Evolutionary conservation across 2,329 filamentous ascomycete species (phyloP), one percentile per base, ranked within the genome.

Genomic region (Fusarium pseudoanthophilum): DNA sequence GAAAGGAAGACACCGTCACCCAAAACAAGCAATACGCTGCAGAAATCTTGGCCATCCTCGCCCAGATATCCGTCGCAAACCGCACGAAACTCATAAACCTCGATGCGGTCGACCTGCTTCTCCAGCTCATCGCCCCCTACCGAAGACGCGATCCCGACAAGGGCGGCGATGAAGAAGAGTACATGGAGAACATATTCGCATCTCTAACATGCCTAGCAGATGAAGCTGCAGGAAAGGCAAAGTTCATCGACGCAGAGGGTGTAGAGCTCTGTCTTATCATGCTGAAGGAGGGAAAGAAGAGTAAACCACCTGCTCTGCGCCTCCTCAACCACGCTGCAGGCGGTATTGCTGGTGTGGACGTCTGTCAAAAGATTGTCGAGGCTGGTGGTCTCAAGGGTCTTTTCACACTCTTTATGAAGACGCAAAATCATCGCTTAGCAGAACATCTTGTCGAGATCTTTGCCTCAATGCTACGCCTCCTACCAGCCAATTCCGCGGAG

Each of bases 11-110:
- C 8, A 85, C 86, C 0, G 89, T 97, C 2, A 87, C 90, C 10
- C 96, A 99, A 80, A 99, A 99, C 80, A 97, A 96, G 80, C 95
- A 98, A 80, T 99, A 98, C 80, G 90, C 95, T 0, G 94, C 95
- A 21, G 96, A 99, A 82, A 90, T 98, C 13, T 86, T 99, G 6
- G 95, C 95, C 18, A 96, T 99, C 61, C 84, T 99, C 14, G 87
- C 95, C 24, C 95, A 98, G 81, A 90, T 91, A 4, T 94, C 93
- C 7, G 73, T 88, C 0, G 82, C 87, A 42, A 95, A 94, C 77
- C 86, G 93, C 49, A 84, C 83, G 28, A 87, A 87, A 52, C 84
- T 97, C 10, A 88, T 89, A 42, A 82, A 84, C 34, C 83, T 92
- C 2, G 91, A 97, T 69, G 92, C 93, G 1, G 87, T 96, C 13